Evolutionary conservation across 208 protist genomes (phyloP).

Genomic region (Trypanosomatidae sp.): DNA sequence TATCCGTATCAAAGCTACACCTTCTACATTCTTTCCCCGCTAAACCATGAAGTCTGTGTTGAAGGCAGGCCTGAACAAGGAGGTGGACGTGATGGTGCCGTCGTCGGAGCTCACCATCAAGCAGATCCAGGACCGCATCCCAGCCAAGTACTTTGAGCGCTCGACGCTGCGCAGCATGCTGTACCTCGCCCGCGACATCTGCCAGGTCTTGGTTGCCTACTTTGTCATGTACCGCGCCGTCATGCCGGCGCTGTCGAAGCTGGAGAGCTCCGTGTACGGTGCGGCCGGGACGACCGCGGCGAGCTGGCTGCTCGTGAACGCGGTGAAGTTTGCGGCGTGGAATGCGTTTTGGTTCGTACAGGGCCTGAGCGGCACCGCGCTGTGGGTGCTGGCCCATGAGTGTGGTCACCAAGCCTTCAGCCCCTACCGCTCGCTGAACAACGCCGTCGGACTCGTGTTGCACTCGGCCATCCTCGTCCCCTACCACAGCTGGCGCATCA

Average conservation of each 20-base stretch:
- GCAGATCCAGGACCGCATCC: conserved; percentile 77
- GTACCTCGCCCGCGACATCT: conserved; percentile 66
- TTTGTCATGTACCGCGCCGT: conserved; percentile 51
- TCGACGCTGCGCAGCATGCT: conserved; percentile 37
- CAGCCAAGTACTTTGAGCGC: conserved; percentile 74
- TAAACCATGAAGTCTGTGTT: conserved; percentile 62
- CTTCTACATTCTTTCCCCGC: too few relatives aligned
- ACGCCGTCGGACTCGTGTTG: conserved; percentile 84
- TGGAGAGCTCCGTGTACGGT: conserved; percentile 24
- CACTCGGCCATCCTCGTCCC: conserved; percentile 92
- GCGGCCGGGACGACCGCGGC: conserved; percentile 3
- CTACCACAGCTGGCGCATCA: conserved; percentile 94
- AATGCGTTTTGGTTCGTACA: conserved; percentile 77
- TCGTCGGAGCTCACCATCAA: conserved; percentile 62
- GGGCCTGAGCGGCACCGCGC: conserved; percentile 81
- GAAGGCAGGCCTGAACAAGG: conserved; percentile 56
- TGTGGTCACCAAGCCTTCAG: conserved; percentile 95
- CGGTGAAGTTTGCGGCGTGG: conserved; percentile 50
- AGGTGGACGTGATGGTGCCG: conserved; percentile 67
- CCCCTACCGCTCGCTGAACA: conserved; percentile 71
- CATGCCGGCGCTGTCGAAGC: conserved; percentile 28
- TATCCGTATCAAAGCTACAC: too few relatives aligned
- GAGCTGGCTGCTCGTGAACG: conserved; percentile 13
- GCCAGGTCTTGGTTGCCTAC: conserved; percentile 54
- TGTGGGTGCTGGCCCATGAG: conserved; percentile 95